phyloP scores from a whole-genome alignment of 345 rosid species.

The Viola odorata region DNA sequence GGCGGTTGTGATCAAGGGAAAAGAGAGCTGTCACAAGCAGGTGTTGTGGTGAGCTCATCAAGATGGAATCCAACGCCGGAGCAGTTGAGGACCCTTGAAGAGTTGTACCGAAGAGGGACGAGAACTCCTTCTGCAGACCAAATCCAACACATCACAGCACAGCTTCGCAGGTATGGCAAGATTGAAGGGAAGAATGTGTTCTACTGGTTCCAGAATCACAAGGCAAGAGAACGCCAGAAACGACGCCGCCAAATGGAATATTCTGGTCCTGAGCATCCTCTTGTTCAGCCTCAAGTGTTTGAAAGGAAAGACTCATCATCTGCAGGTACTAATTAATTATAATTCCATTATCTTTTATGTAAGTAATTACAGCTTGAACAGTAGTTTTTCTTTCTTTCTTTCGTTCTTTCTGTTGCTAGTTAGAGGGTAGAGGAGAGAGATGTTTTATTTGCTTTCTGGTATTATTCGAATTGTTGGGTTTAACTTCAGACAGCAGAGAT shows the following conservation, averaged over 20 bases:
- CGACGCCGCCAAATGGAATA: slow-evolving; percentile 84
- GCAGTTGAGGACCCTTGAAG: slow-evolving; percentile 82
- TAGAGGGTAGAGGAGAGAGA: no score
- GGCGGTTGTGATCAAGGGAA: slow-evolving; percentile 46
- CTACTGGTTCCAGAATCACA: slow-evolving; percentile 98
- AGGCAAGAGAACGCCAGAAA: slow-evolving; percentile 85
- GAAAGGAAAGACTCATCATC: slow-evolving; percentile 45
- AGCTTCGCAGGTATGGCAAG: slow-evolving; percentile 79
- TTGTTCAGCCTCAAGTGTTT: slow-evolving; percentile 23
- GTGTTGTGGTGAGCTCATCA: slow-evolving; percentile 60
- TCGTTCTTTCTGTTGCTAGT: no score
- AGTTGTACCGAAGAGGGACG: slow-evolving; percentile 70
- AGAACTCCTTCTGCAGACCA: slow-evolving; percentile 90
- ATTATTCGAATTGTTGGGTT: slow-evolving; percentile 21
- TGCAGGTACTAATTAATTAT: slow-evolving; percentile 18
- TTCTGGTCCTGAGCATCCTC: slow-evolving; percentile 17
- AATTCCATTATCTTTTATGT: not conserved
- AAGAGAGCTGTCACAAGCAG: slow-evolving; percentile 54
- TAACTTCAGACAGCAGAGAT: slow-evolving; percentile 11
- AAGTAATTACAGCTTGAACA: no score
- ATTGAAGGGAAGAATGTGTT: slow-evolving; percentile 97
- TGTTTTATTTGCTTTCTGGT: no score
- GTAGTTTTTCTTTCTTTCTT: not conserved
- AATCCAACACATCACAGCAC: slow-evolving; percentile 80
- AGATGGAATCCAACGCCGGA: slow-evolving; percentile 97